These are phyloP conservation scores for Phytophthora sp. DNA, from an alignment of 352 stramenopile genomes.

Conservation along the genomic window DNA sequence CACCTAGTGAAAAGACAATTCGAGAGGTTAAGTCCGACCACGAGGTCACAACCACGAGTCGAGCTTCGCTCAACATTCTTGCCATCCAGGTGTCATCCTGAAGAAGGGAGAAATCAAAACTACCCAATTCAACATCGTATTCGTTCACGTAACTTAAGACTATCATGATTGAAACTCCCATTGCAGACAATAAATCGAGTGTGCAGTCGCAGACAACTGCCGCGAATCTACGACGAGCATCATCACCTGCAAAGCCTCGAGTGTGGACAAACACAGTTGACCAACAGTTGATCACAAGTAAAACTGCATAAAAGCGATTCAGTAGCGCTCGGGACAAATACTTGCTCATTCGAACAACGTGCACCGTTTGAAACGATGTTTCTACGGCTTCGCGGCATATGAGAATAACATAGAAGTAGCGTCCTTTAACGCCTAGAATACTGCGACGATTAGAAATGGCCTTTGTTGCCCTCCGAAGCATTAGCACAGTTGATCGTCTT, in stretches of 20 bases:
- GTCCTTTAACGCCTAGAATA: conserved; percentile 16
- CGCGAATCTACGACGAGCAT: conserved; percentile 23
- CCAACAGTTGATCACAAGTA: conserved; percentile 40
- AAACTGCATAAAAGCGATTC: conserved; percentile 37
- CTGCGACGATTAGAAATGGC: background rate
- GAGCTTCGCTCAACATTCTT: conserved; percentile 32
- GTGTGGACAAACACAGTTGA: conserved; percentile 23
- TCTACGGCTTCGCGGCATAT: conserved; percentile 24
- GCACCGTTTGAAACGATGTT: conserved; percentile 15
- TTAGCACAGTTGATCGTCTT: too few species aligned
- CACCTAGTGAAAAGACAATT: conserved; percentile 3
- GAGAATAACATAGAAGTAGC: conserved; percentile 22
- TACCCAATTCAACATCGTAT: conserved; percentile 6
- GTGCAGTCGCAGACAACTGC: conserved; percentile 23
- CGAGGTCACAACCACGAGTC: conserved; percentile 29
- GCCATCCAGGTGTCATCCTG: conserved; percentile 11
- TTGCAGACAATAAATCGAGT: conserved; percentile 31
- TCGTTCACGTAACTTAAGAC: conserved; percentile 14
- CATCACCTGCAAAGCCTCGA: conserved; percentile 18
- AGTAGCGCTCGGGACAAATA: conserved; percentile 28
- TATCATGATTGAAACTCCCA: conserved; percentile 29
- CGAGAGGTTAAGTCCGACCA: conserved; percentile 19
- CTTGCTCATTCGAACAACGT: conserved; percentile 36
- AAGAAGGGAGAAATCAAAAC: conserved; percentile 1
- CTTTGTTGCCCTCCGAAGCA: too few species aligned